Percentiles rank a stretch among this genome's conserved stretches.
phyloP scores from a whole-genome alignment of 768 basidiomycete species.

The Phaeolepiota aurea region DNA sequence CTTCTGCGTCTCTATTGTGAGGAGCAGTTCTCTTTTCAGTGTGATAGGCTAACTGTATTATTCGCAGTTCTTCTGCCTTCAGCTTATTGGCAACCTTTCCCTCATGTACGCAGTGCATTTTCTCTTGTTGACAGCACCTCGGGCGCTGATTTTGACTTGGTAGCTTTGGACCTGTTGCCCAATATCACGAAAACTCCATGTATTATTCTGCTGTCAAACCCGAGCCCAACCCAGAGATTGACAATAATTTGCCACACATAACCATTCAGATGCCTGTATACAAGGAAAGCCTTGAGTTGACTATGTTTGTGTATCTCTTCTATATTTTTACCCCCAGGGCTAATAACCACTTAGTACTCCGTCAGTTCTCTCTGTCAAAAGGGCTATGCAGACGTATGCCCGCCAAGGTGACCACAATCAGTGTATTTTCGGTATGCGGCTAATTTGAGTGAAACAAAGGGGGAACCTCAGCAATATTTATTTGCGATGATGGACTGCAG shows the following conservation, averaged over 20 bases:
- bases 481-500: constrained; percentile 82
- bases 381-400: constrained; percentile 87
- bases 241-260: constrained; percentile 65
- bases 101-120: constrained; percentile 48
- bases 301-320: constrained; percentile 72
- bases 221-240: constrained; percentile 56
- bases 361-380: constrained; percentile 71
- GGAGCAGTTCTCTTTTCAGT: too few relatives aligned
- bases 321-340: too few relatives aligned
- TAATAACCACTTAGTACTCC: constrained; percentile 58
- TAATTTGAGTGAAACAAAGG: constrained; percentile 56
- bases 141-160: constrained; percentile 18
- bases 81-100: constrained; percentile 58
- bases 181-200: constrained; percentile 77
- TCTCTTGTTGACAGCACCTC: too few relatives aligned
- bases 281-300: constrained; percentile 69
- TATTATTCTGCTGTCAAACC: constrained; percentile 73
- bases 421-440: too few relatives aligned
- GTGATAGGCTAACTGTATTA: too few relatives aligned
- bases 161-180: constrained; percentile 71
- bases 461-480: constrained; percentile 72
- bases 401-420: constrained; percentile 82
- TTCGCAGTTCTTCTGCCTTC: constrained; percentile 65
- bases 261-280: constrained; percentile 84
- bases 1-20: constrained; percentile 68